Evolutionary conservation across 2,329 filamentous ascomycete species (phyloP).

Genomic region (Phialocephala sp.): DNA sequence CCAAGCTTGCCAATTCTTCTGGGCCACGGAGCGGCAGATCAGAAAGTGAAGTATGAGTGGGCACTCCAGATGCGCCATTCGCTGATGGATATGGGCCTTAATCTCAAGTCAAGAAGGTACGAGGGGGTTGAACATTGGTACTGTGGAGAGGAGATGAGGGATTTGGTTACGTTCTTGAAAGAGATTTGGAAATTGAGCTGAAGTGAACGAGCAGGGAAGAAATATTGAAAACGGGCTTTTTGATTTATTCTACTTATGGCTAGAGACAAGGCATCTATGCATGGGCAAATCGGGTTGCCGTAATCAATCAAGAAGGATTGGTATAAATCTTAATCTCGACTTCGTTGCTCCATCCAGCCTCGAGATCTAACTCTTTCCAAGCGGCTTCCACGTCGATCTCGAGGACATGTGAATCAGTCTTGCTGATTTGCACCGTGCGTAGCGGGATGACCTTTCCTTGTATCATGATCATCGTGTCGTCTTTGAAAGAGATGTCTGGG

Average conservation of each 20-base stretch:
- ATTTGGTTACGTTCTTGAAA: slow-evolving; percentile 26
- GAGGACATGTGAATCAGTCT: slow-evolving; percentile 63
- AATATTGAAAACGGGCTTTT: neutral
- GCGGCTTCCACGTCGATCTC: slow-evolving; percentile 78
- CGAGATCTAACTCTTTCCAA: slow-evolving; percentile 75
- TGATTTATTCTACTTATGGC: neutral
- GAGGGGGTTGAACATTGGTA: slow-evolving; percentile 31
- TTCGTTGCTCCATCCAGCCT: slow-evolving; percentile 81
- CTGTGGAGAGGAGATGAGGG: slow-evolving; percentile 25
- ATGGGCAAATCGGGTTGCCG: too few species aligned
- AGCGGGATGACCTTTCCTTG: slow-evolving; percentile 72
- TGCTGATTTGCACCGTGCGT: slow-evolving; percentile 65
- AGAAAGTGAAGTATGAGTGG: slow-evolving; percentile 35
- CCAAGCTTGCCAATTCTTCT: slow-evolving; percentile 5
- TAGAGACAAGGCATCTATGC: neutral
- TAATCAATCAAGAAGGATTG: slow-evolving; percentile 21
- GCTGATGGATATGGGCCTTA: slow-evolving; percentile 11
- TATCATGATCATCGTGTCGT: slow-evolving; percentile 77
- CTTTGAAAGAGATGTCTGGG: slow-evolving; percentile 60
- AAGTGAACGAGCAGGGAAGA: neutral
- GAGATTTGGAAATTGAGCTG: neutral
- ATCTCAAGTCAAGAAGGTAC: slow-evolving; percentile 21
- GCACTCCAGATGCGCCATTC: slow-evolving; percentile 27
- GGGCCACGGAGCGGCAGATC: slow-evolving; percentile 34
- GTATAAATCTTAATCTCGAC: slow-evolving; percentile 60